Percentiles rank a stretch among this genome's conserved stretches.
phyloP scores from a whole-genome alignment of 805 yeast species.

The Suhomyces canberraensis region DNA sequence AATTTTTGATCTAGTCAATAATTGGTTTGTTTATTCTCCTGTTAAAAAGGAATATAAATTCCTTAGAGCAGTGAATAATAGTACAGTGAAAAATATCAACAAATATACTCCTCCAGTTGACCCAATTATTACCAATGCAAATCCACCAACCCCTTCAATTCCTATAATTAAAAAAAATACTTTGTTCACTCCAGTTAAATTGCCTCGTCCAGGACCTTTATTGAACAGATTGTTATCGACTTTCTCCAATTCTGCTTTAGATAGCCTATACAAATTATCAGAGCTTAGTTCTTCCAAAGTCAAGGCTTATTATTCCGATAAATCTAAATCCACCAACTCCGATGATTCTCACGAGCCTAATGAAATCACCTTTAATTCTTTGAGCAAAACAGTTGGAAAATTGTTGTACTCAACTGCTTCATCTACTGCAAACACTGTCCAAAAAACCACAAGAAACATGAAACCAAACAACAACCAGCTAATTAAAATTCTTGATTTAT shows the following conservation, averaged over 20 bases:
- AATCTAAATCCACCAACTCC: slow-evolving; percentile 3
- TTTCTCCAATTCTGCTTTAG: slow-evolving; percentile 52
- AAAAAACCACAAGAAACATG: slow-evolving; percentile 17
- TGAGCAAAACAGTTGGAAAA: slow-evolving; percentile 31
- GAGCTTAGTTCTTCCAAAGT: slow-evolving; percentile 47
- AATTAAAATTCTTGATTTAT: slow-evolving; percentile 48
- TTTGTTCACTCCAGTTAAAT: slow-evolving; percentile 41
- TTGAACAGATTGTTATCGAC: slow-evolving; percentile 46
- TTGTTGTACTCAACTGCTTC: slow-evolving; percentile 34
- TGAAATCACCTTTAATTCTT: slow-evolving; percentile 25
- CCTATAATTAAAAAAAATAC: background rate
- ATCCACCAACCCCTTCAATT: background rate
- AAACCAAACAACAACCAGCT: slow-evolving; percentile 33
- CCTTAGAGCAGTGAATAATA: slow-evolving; percentile 20
- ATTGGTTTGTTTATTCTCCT: slow-evolving; percentile 49
- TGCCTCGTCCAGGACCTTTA: slow-evolving; percentile 47
- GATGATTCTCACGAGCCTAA: slow-evolving; percentile 9
- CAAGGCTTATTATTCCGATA: slow-evolving; percentile 30
- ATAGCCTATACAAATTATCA: slow-evolving; percentile 45
- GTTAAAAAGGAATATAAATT: slow-evolving; percentile 33
- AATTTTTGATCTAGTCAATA: slow-evolving; percentile 47
- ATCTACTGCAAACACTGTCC: slow-evolving; percentile 22
- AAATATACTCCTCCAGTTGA: slow-evolving; percentile 2
- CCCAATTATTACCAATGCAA: slow-evolving; percentile 8
- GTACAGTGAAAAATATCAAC: slow-evolving; percentile 2